Conservation (phyloP, 2,329 filamentous ascomycete species). For the Colletotrichum sp. region DNA sequence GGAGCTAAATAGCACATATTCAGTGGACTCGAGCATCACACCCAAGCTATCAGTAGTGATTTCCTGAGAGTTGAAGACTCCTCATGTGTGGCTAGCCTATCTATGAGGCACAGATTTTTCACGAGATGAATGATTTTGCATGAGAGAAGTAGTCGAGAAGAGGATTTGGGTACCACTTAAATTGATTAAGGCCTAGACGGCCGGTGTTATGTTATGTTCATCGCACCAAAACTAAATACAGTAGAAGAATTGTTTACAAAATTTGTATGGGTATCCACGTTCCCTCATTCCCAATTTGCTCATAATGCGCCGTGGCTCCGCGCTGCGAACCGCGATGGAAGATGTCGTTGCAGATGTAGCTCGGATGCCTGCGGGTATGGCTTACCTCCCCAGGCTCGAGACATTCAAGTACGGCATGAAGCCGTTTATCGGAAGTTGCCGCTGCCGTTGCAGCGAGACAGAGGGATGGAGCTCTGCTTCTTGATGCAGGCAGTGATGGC, state of each 20-base stretch:
- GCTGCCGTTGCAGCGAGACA: not conserved
- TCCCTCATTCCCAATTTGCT: not conserved
- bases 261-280: not conserved
- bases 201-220: not conserved
- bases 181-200: not conserved
- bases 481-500: constrained; percentile 11
- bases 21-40: not conserved
- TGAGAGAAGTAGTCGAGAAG: not conserved
- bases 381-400: not conserved
- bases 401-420: not conserved
- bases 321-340: not conserved
- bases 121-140: not conserved
- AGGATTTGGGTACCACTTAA: not conserved
- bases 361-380: not conserved
- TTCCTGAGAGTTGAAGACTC: not conserved
- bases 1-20: not conserved
- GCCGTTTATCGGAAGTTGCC: not conserved
- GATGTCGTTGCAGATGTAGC: not conserved
- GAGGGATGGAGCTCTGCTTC: not conserved
- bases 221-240: not conserved
- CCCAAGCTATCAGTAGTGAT: not conserved
- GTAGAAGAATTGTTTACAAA: not conserved
- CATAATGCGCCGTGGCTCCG: not conserved
- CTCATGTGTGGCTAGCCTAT: not conserved
- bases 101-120: not conserved